Evolutionary conservation across 2,329 filamentous ascomycete genomes (phyloP).

Genomic region (Botrytis aclada): DNA sequence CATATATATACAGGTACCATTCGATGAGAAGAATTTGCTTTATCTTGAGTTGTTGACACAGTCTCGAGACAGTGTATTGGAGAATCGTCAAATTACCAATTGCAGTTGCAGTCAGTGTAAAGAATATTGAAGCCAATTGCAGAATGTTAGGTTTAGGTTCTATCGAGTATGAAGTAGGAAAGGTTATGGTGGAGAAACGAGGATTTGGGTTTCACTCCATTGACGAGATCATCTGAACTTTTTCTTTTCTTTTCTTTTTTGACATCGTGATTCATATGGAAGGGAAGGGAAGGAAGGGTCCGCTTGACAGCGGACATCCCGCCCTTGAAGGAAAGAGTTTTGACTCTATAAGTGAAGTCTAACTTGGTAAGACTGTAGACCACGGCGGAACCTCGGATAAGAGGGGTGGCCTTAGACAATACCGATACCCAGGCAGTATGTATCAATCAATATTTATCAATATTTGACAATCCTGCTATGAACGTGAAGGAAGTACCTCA

Average conservation of each 20-base stretch:
- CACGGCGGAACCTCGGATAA: background rate
- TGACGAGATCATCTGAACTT: conserved; percentile 8
- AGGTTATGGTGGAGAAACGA: background rate
- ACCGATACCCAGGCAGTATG: background rate
- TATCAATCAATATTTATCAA: background rate
- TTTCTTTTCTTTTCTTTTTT: background rate
- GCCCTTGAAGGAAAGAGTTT: background rate
- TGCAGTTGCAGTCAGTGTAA: background rate
- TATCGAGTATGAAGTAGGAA: background rate
- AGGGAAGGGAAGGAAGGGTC: background rate
- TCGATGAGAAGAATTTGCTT: background rate
- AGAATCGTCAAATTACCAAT: background rate
- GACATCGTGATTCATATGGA: background rate
- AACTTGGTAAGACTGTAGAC: background rate
- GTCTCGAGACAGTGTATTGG: background rate
- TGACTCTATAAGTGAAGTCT: background rate
- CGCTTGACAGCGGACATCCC: background rate
- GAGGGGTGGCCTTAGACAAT: background rate
- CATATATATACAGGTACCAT: background rate
- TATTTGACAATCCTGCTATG: background rate
- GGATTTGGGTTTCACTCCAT: background rate
- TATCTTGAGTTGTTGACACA: background rate
- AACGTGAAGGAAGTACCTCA: background rate
- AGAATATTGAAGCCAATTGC: background rate
- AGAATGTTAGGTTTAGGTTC: background rate